These are phyloP conservation scores for Xylaria castorea DNA, from an alignment of 495 filamentous ascomycete genomes.

Conservation along the genomic window DNA sequence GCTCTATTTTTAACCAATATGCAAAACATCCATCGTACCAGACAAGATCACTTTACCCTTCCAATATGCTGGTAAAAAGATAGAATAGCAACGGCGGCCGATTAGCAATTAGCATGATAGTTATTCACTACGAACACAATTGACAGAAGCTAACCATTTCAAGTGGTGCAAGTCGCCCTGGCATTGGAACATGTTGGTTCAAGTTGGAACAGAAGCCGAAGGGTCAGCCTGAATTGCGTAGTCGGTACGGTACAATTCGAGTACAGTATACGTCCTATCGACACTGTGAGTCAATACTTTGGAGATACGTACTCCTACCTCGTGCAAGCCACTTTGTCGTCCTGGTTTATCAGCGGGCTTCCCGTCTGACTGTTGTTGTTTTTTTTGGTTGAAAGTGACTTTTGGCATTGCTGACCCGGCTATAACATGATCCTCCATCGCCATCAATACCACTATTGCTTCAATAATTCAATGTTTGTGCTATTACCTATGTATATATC, in stretches of 20 bases:
- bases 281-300: not conserved
- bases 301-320: constrained; percentile 6
- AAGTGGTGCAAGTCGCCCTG: not conserved
- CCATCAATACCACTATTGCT: not conserved
- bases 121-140: not conserved
- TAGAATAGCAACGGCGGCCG: not conserved
- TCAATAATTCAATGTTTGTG: not conserved
- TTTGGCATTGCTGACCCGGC: constrained; percentile 23
- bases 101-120: not conserved
- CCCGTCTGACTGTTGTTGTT: constrained; percentile 29
- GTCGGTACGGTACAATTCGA: not conserved
- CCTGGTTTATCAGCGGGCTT: constrained; percentile 15
- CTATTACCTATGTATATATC: not conserved
- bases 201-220: not conserved
- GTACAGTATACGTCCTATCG: not conserved
- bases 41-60: not conserved
- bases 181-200: not conserved
- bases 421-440: constrained; percentile 3
- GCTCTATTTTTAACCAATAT: constrained; percentile 26
- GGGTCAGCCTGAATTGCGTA: not conserved
- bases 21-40: constrained; percentile 4
- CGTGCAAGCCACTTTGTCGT: not conserved
- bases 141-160: not conserved
- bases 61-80: too few relatives aligned
- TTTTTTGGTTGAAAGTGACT: not conserved